Base-by-base conservation (phyloP, 495 filamentous ascomycete genomes). In the Astrothelium subdiscretum region DNA sequence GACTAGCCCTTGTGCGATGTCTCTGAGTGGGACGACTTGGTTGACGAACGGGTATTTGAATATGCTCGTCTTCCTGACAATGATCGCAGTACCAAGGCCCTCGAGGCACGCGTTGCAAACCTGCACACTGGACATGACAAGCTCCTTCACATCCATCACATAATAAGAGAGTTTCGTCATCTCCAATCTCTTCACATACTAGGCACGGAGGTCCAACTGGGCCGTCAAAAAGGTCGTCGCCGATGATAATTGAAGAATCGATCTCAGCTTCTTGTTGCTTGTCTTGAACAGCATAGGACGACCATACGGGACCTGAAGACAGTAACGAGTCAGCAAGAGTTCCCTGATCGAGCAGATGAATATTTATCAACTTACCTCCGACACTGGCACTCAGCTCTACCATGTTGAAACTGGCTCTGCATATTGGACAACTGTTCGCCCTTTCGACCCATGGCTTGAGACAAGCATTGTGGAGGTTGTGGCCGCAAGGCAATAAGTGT, bases 351-450 rank as follows among this genome's bases (percentile, higher is more conserved):
- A 11, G 24, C 8, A 40, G 24, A 32, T 31, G 27, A n/a, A 32
- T 8, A 35, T 24, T 5, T n/a, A 44, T 31, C 40, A 65, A 79
- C 83, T 75, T 81, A 95, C 91, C 90, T 79, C 86, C 87, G 71
- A 88, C 72, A 61, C 78, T 82, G 63, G 87, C 83, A 68, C 83
- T 88, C 60, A 97, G 85, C 70, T 92, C 85, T 60, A 97, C 95
- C 67, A 85, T 72, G 74, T 97, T 90, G 76, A 97, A 97, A 67
- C 78, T 86, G 68, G 87, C 86, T 62, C 94, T 89, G 73, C 94
- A 99, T 73, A 97, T 95, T 15, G 94, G 94, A 71, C 94, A 99
- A 71, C 91, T 96, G 75, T 97, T 99, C 61, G 95, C 92, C 70
- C 92, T 85, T 75, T 94, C 90, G 32, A 88, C 89, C 94, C 94